These are phyloP conservation scores for Coemansia asiatica DNA, from an alignment of 192 early-diverging fungal genomes.

Conservation along the genomic window DNA sequence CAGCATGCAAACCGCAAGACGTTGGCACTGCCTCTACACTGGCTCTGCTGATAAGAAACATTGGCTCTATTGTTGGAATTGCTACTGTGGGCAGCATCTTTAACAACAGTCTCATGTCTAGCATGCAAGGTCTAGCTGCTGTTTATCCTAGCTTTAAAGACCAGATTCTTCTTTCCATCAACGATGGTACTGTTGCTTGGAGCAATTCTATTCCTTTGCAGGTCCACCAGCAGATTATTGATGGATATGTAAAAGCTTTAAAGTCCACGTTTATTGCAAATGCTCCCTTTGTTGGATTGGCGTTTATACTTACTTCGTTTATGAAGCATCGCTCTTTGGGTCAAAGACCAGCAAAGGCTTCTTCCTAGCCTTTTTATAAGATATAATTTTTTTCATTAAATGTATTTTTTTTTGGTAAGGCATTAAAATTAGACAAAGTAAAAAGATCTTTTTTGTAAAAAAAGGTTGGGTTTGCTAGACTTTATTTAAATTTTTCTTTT, in stretches of 20 bases:
- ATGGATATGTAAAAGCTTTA: slow-evolving; percentile 20
- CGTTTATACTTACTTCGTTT: slow-evolving; percentile 20
- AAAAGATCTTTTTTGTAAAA: too few relatives aligned
- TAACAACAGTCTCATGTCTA: slow-evolving; percentile 27
- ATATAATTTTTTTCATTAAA: neutral
- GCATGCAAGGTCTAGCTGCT: slow-evolving; percentile 9
- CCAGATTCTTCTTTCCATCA: slow-evolving; percentile 16
- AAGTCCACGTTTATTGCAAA: slow-evolving; percentile 34
- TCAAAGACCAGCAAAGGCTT: slow-evolving; percentile 2
- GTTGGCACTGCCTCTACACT: slow-evolving; percentile 28
- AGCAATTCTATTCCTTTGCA: slow-evolving; percentile 8
- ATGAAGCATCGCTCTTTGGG: slow-evolving; percentile 28
- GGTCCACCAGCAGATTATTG: slow-evolving; percentile 17
- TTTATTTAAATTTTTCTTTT: too few relatives aligned
- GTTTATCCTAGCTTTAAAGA: slow-evolving; percentile 17
- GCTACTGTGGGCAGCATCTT: slow-evolving; percentile 32
- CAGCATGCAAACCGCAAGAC: slow-evolving; percentile 19
- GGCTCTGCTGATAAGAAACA: slow-evolving; percentile 23
- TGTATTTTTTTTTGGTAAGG: too few relatives aligned
- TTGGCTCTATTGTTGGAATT: slow-evolving; percentile 33
- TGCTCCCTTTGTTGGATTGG: slow-evolving; percentile 30
- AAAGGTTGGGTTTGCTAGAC: too few relatives aligned
- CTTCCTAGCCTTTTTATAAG: neutral
- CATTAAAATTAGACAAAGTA: too few relatives aligned
- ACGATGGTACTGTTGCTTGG: slow-evolving; percentile 28